Evolutionary conservation across 495 filamentous ascomycete genomes (phyloP), one percentile per base, ranked within the genome.

Genomic region (Tuber aestivum): DNA sequence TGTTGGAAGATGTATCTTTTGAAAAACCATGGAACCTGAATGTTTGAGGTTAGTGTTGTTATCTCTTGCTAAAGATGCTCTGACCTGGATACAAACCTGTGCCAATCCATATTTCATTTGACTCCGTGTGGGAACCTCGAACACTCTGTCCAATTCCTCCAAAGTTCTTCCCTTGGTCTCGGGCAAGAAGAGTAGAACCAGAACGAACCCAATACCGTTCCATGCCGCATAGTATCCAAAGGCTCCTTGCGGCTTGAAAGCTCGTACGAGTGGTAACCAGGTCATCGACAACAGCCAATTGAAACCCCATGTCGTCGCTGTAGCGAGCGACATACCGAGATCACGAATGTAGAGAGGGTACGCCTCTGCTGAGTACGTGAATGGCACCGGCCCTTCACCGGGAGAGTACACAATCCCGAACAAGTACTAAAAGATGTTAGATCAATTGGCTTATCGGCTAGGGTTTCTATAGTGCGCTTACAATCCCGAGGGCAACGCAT

Each of bases 341-440:
- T 94, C 90, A 80, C 89, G 89, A 80, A 92, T 90, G 20, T 89
- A 91, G 35, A 94, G 86, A 5, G 92, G 93, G 79, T 94, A 94
- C 5, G 93, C 91, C 83, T 95, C 93, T 4, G 92, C 92, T 14
- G 90, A 92, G 81, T 96, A 95, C 1, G 92, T 93, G 81, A 94
- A 94, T 0, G 93, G 92, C 0, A 95, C 93, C 0, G 93, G 92
- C 0, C 93, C 92, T 81, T 92, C 91, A 27, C 93, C 93, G 2
- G 92, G 92, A 0, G 90, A 92, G 84, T 96, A 95, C 37, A 92
- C 88, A 9, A 91, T 86, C 21, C 88, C 91, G 80, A 91, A 95
- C 4, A 95, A 84, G 40, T 80, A 80, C 76, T 78, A 20, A 14
- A 56, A 68, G 8, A 32, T 40, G 37, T 77, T 48, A 78, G 74